Evolutionary conservation across 495 filamentous ascomycete genomes (phyloP), one percentile per base, ranked within the genome.

Genomic region (Penicillium silybi): DNA sequence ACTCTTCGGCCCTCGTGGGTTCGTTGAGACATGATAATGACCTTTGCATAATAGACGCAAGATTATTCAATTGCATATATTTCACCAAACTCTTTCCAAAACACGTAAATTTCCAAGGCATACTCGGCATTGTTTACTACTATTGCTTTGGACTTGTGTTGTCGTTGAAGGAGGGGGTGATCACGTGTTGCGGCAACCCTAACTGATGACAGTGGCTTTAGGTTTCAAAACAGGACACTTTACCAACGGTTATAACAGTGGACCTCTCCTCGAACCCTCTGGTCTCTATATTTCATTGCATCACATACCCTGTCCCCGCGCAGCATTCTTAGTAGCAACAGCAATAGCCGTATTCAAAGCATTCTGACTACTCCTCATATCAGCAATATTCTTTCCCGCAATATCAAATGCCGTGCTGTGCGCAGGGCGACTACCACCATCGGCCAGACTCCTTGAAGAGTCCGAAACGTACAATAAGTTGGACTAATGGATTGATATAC

Each of bases 1-100:
- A 34, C 45, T 53, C 41, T 46, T 39, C 18, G 39, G 8, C 44
- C 52, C 46, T 17, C 9, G 13, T 25, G 27, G 51, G 44, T 23
- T 7, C 19, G 41, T 23, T 35, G 46, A 54, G 42, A 52, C 46
- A 62, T 49, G 52, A 61, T 64, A 56, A 64, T 64, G 58, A 64
- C 41, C 42, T 40, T 27, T 45, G 40, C 50, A 58, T 46, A 27
- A 49, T 55, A 53, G 48, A 52, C 13, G 13, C 37, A 54, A 48
- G 54, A 54, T 32, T 32, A 56, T 47, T 52, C 47, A 56, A 20
- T 50, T 18, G 29, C 26, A 32, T 11, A 25, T n/a, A 17, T 43
- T 44, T 3, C 4, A 27, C 40, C 18, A 6, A 19, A 27, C n/a
- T 39, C 37, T 39, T 11, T 37, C 11, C 15, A 41, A 18, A 20